Conservation (phyloP, 805 yeast species). For the Pichia rugopelliculosa region DNA sequence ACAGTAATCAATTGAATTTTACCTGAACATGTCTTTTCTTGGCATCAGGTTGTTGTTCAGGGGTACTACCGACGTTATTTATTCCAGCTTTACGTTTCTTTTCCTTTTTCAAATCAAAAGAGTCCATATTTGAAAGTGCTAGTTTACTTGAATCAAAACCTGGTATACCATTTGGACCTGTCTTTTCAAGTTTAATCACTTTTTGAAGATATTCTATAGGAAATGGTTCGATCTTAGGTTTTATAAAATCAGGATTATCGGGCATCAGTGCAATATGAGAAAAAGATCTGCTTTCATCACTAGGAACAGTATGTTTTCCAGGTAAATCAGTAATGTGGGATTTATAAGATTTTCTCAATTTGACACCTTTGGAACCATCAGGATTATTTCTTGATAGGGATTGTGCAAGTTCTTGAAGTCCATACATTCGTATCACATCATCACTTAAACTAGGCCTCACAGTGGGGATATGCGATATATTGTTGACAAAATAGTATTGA, state of each 20-base stretch:
- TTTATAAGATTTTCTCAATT: conserved; percentile 89
- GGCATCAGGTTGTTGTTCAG: conserved; percentile 18
- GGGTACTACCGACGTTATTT: conserved; percentile 15
- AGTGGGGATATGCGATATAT: conserved; percentile 30
- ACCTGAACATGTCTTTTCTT: conserved; percentile 30
- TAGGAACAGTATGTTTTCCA: conserved; percentile 67
- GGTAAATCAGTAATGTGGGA: conserved; percentile 85
- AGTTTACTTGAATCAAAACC: conserved; percentile 66
- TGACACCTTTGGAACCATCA: conserved; percentile 86
- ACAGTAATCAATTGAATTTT: conserved; percentile 18
- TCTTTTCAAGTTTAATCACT: conserved; percentile 54
- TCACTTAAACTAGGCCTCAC: conserved; percentile 63
- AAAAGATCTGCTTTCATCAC: conserved; percentile 27
- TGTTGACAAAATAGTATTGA: conserved; percentile 26
- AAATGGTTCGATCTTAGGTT: conserved; percentile 38
- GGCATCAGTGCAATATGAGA: conserved; percentile 33
- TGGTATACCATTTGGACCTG: conserved; percentile 63
- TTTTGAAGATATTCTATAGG: conserved; percentile 41
- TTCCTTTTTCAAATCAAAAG: conserved; percentile 14
- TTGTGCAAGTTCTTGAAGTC: conserved; percentile 57
- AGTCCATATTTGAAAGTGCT: conserved; percentile 44
- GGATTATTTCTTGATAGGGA: conserved; percentile 83
- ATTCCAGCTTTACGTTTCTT: conserved; percentile 22
- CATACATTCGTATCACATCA: conserved; percentile 64
- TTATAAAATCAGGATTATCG: conserved; percentile 32